Conservation (phyloP, 805 yeast species). For the Sugiyamaella valdiviana region DNA sequence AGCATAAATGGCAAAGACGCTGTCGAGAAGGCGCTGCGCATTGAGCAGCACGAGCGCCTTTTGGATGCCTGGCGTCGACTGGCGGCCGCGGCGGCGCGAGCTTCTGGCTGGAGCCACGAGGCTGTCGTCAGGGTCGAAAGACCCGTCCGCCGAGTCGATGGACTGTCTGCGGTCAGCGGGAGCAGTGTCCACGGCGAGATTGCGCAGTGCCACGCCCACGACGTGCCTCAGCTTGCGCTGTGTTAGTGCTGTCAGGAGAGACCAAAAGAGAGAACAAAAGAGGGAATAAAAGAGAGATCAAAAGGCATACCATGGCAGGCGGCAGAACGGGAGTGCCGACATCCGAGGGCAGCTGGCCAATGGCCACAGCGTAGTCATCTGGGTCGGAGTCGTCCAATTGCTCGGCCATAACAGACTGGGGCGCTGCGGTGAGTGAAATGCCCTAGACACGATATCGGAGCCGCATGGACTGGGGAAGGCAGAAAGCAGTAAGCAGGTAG, state of each 20-base stretch:
- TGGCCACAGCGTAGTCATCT: slow-evolving; percentile 8
- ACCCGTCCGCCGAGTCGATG: slow-evolving; percentile 5
- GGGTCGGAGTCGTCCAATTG: neutral
- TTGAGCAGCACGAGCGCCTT: slow-evolving; percentile 29
- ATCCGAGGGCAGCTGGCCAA: slow-evolving; percentile 14
- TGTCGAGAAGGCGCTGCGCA: slow-evolving; percentile 19
- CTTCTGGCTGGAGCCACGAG: slow-evolving; percentile 6
- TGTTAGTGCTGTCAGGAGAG: neutral
- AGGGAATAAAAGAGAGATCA: neutral
- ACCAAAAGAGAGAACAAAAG: no score
- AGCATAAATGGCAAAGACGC: slow-evolving; percentile 13
- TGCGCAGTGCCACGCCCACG: slow-evolving; percentile 18
- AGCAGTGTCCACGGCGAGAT: slow-evolving; percentile 5
- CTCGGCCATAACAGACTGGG: no score
- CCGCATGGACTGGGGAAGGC: no score
- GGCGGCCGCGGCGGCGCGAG: slow-evolving; percentile 2
- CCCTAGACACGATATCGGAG: no score
- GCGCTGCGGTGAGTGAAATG: no score
- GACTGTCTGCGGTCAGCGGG: slow-evolving; percentile 6
- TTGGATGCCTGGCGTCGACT: slow-evolving; percentile 17
- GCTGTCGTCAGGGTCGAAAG: slow-evolving; percentile 5
- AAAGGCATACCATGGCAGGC: slow-evolving; percentile 6
- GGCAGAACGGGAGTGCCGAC: slow-evolving; percentile 16
- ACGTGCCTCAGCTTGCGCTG: slow-evolving; percentile 19
- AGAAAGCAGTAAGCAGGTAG: no score